Evolutionary conservation across 768 basidiomycete genomes (phyloP), one percentile per base, ranked within the genome.

Genomic region (Inosperma sp.): DNA sequence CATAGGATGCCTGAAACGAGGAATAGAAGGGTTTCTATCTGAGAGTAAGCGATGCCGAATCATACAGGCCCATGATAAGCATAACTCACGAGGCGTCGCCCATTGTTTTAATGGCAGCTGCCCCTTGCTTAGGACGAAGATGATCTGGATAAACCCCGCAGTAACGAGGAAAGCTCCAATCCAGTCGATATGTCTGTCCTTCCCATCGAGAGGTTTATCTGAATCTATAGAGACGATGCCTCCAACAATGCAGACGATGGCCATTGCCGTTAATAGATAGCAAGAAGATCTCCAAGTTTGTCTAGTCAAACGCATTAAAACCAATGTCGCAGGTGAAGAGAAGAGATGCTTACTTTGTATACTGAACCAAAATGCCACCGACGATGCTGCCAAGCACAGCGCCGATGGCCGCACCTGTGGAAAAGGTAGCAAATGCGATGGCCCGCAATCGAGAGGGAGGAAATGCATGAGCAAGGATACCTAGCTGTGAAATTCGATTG

Each of bases 361-460:
- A 66, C 57, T 88, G 77, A 0, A 83, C 86, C 17, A 90, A 66
- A 2, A 84, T 68, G n/a, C 87, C 89, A 16, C 90, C 90, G 0
- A 90, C 53, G 0, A 82, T 67, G 23, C 73, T 73, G 2, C 92
- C 91, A 14, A 92, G 67, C 0, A 80, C 85, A 0, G 77, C 86
- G 0, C 93, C 93, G 4, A 93, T 60, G 0, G 93, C 91, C 0
- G 86, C 88, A 23, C 93, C 93, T 0, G 89, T 88, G 1, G 86
- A 76, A 56, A 93, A 94, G 0, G 84, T 82, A 0, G 93, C 80
- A 55, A 94, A 94, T 0, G 90, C 92, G 0, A 81, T 65, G 2
- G 87, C 81, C 9, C 93, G 79, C 0, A 82, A 74, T 9, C 71
- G 70, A 1, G 68, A 69, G 1, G 84, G 83, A 3, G 86, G 84